These are phyloP conservation scores for Monosporozyma yasuniensis DNA, from an alignment of 805 yeast genomes.

Conservation along the genomic window DNA sequence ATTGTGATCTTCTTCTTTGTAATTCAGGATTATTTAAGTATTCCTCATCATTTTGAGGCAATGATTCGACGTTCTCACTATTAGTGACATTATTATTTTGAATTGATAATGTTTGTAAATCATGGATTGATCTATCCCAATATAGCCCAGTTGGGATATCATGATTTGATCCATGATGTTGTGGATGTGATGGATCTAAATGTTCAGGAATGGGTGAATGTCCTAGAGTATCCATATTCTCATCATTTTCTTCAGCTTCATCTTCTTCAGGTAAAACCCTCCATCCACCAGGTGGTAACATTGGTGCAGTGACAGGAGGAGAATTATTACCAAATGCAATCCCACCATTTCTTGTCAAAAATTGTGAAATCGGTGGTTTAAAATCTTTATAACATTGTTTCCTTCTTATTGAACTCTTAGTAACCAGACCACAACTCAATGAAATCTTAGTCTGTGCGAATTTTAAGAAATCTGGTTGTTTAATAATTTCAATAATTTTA, in stretches of 20 bases:
- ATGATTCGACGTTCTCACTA: not conserved
- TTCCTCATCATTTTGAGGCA: slow-evolving; percentile 25
- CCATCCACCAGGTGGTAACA: slow-evolving; percentile 30
- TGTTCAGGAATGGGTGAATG: not conserved
- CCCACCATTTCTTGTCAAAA: slow-evolving; percentile 27
- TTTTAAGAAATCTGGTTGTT: slow-evolving; percentile 33
- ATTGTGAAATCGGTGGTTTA: slow-evolving; percentile 29
- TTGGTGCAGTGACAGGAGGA: slow-evolving; percentile 21
- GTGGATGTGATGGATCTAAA: not conserved
- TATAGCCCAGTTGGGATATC: slow-evolving; percentile 15
- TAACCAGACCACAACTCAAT: slow-evolving; percentile 31
- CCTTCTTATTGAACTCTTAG: slow-evolving; percentile 22
- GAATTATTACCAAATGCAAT: slow-evolving; percentile 18
- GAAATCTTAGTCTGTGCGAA: slow-evolving; percentile 34
- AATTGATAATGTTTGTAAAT: slow-evolving; percentile 8
- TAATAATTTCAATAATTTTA: slow-evolving; percentile 38
- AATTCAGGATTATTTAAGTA: slow-evolving; percentile 24
- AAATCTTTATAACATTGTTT: slow-evolving; percentile 25
- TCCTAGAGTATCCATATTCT: not conserved
- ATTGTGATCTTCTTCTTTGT: slow-evolving; percentile 28
- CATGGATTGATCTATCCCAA: slow-evolving; percentile 30
- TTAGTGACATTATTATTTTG: slow-evolving; percentile 1
- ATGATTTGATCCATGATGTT: not conserved
- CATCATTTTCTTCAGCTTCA: slow-evolving; percentile 5
- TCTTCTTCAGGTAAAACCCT: slow-evolving; percentile 23